A percentile compares a stretch with the other conserved stretches of the same genome.
Conservation (phyloP, 2,329 filamentous ascomycete species). For the Fusarium coicis region DNA sequence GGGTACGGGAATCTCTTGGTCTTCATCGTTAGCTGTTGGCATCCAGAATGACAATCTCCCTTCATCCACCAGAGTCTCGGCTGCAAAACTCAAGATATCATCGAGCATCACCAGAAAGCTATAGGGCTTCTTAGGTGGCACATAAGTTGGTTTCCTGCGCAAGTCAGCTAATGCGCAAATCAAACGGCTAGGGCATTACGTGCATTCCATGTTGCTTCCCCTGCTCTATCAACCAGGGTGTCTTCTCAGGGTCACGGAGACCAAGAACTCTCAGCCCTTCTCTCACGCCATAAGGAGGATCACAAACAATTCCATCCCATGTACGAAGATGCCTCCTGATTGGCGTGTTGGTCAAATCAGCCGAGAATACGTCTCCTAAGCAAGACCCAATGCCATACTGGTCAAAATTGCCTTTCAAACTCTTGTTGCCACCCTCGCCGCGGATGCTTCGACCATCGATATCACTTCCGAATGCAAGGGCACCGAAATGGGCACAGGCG, state of each 20-base stretch:
- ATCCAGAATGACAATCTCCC: conserved; percentile 96
- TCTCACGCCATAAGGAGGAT: conserved; percentile 94
- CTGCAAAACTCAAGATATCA: conserved; percentile 87
- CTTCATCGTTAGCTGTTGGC: conserved; percentile 86
- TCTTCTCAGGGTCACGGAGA: conserved; percentile 72
- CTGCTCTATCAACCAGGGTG: conserved; percentile 70
- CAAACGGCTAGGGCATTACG: conserved; percentile 44
- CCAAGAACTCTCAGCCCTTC: conserved; percentile 93
- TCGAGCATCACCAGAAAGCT: conserved; percentile 90
- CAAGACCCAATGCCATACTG: conserved; percentile 78
- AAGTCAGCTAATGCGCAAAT: conserved; percentile 22
- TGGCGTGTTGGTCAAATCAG: conserved; percentile 89
- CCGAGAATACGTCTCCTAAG: conserved; percentile 83
- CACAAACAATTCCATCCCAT: conserved; percentile 92
- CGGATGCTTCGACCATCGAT: conserved; percentile 92
- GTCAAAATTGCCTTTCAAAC: conserved; percentile 76
- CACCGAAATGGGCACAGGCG: conserved; percentile 90
- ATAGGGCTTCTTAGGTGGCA: conserved; percentile 91
- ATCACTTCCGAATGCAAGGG: conserved; percentile 84
- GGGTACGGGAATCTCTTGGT: conserved; percentile 80
- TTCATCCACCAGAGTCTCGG: conserved; percentile 77
- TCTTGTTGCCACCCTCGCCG: conserved; percentile 69
- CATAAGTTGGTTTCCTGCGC: conserved; percentile 68
- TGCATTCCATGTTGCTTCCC: conserved; percentile 77
- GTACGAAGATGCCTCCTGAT: conserved; percentile 66